Evolutionary conservation across 345 rosid genomes (phyloP).

Genomic region (Pugionium cornutum): DNA sequence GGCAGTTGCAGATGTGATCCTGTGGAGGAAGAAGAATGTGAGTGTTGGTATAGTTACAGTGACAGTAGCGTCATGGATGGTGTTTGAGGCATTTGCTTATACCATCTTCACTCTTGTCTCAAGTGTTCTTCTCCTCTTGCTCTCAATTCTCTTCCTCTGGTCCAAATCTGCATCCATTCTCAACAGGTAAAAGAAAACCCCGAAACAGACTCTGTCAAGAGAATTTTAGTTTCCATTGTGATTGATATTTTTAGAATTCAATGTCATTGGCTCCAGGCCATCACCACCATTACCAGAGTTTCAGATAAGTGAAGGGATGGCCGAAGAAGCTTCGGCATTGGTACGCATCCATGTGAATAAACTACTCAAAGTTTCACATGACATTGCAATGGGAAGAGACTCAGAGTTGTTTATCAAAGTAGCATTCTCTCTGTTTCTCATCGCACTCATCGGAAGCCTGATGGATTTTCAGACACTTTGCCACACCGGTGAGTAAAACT

Average conservation of each 20-base stretch:
- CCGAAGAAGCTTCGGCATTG: slow-evolving; percentile 50
- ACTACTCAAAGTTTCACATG: slow-evolving; percentile 61
- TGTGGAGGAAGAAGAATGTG: slow-evolving; percentile 76
- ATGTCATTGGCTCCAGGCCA: slow-evolving; percentile 54
- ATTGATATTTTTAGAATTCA: neutral
- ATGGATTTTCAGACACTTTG: slow-evolving; percentile 73
- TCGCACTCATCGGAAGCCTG: slow-evolving; percentile 63
- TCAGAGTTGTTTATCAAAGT: slow-evolving; percentile 59
- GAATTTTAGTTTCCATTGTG: neutral
- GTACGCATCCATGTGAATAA: slow-evolving; percentile 54
- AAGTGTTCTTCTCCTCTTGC: slow-evolving; percentile 83
- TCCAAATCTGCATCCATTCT: slow-evolving; percentile 96
- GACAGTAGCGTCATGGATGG: slow-evolving; percentile 79
- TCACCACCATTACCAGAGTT: slow-evolving; percentile 84
- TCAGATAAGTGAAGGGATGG: slow-evolving; percentile 67
- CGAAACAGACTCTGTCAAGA: neutral
- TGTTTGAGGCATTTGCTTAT: slow-evolving; percentile 83
- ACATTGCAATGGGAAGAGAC: slow-evolving; percentile 79
- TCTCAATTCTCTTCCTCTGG: slow-evolving; percentile 81
- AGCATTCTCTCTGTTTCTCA: slow-evolving; percentile 59
- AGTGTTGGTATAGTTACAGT: slow-evolving; percentile 65
- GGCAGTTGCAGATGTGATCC: slow-evolving; percentile 87
- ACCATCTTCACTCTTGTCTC: slow-evolving; percentile 82
- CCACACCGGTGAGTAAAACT: slow-evolving; percentile 60
- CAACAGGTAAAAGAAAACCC: slow-evolving; percentile 52